Percentiles rank a stretch among this genome's conserved stretches.
These are phyloP conservation scores for Amanita phalloides DNA, from an alignment of 768 basidiomycete genomes.

Conservation along the genomic window DNA sequence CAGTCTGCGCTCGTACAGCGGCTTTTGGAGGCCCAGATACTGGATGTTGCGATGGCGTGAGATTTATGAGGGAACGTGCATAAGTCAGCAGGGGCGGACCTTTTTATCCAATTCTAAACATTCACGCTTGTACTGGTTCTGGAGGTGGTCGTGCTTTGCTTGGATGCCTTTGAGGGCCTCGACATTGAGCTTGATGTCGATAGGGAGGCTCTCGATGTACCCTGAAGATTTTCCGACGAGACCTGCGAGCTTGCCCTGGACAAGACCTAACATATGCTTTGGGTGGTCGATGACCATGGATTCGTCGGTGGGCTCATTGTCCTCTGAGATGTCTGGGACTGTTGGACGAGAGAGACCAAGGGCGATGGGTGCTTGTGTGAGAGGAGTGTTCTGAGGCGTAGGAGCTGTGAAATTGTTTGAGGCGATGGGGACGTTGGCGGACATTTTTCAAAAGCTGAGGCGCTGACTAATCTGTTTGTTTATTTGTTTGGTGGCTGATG, in stretches of 20 bases:
- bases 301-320: conserved; percentile 29
- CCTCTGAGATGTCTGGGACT: conserved; percentile 81
- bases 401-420: conserved; percentile 62
- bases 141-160: conserved; percentile 81
- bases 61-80: not conserved
- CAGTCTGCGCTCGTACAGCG: conserved; percentile 78
- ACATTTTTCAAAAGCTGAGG: conserved; percentile 32
- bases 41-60: conserved; percentile 15
- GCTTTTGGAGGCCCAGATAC: conserved; percentile 71
- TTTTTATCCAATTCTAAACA: conserved; percentile 95
- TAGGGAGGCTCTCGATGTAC: conserved; percentile 84
- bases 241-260: conserved; percentile 77
- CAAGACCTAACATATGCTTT: conserved; percentile 72
- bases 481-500: no score
- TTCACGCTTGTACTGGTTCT: conserved; percentile 91
- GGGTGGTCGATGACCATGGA: conserved; percentile 26
- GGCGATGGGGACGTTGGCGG: conserved; percentile 56
- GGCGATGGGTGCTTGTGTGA: conserved; percentile 73
- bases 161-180: conserved; percentile 94
- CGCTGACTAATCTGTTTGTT: not conserved
- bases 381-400: conserved; percentile 89
- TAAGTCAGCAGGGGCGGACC: conserved; percentile 30
- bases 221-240: conserved; percentile 90
- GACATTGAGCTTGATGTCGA: conserved; percentile 71
- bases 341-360: conserved; percentile 75